A percentile compares a stretch with the other conserved stretches of the same genome.
Evolutionary conservation across 768 basidiomycete species (phyloP).

Genomic region (Tubosaeta brunneosetosa): DNA sequence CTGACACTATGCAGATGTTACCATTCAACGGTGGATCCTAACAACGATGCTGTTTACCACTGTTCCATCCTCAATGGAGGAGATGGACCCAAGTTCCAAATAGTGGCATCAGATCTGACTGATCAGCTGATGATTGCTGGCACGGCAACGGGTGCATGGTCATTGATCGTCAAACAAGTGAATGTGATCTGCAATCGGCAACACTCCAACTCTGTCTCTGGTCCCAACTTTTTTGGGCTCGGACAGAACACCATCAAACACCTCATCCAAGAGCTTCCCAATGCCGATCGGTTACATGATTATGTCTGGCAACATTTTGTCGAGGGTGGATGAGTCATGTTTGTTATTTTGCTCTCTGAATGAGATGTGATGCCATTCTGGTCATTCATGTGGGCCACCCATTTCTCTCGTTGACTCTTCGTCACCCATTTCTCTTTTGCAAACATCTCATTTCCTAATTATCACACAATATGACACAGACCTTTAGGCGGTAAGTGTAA

Average conservation of each 20-base stretch:
- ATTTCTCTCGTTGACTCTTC: no score
- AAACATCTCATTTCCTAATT: slow-evolving; percentile 25
- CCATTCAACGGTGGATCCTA: no score
- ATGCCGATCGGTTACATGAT: no score
- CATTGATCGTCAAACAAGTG: slow-evolving; percentile 75
- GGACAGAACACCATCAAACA: no score
- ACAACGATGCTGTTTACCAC: no score
- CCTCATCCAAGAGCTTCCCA: no score
- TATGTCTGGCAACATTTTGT: no score
- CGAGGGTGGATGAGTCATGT: slow-evolving; percentile 71
- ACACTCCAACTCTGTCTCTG: slow-evolving; percentile 83
- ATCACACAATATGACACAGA: slow-evolving; percentile 40
- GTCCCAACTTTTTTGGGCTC: slow-evolving; percentile 89
- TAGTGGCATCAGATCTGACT: slow-evolving; percentile 66
- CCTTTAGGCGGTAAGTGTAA: slow-evolving; percentile 75
- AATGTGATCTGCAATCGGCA: slow-evolving; percentile 76
- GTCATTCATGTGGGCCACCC: slow-evolving; percentile 8
- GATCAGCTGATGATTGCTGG: slow-evolving; percentile 73
- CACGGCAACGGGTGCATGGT: slow-evolving; percentile 88
- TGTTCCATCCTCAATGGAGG: no score
- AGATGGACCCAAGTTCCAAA: no score
- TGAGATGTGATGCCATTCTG: slow-evolving; percentile 6
- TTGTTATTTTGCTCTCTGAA: slow-evolving; percentile 7
- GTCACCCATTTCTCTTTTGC: slow-evolving; percentile 17
- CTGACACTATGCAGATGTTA: slow-evolving; percentile 52